Base-by-base conservation (phyloP, 2,329 filamentous ascomycete species). In the Nothopassalora personata region DNA sequence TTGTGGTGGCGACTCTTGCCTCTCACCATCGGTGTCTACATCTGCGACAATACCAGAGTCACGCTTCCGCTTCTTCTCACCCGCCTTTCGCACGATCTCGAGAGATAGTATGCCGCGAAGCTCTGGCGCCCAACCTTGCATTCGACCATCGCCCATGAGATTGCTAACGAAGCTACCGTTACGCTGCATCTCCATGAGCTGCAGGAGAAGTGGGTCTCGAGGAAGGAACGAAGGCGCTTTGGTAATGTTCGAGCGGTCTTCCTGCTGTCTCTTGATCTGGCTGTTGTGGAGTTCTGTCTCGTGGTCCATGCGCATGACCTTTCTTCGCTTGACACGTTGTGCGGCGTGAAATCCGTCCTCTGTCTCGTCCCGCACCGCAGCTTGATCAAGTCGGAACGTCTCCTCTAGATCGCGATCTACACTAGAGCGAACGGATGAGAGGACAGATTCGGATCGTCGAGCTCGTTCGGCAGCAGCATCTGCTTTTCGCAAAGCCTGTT, bases 41-140 rank as follows among this genome's bases (percentile, higher is more conserved):
- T 70, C 91, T 48, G 88, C 89, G 4, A 43, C 39, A 64, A 94
- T 85, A 27, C 89, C 91, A 68, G 88, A 91, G 70, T 96, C 91
- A 47, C 94, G 87, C 81, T 99, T 99, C 60, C 94, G 85, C 83
- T 97, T 99, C 57, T 93, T 82, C 61, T 96, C 91, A 59, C 86
- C 88, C 46, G 87, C 83, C 58, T 86, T 86, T 61, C 87, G 86
- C 15, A 96, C 83, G 13, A 90, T 83, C 64, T 95, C 90, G 46
- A 97, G 80, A 1, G 91, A 96, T n/a, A 97, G 79, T 68, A 99
- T 85, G n/a, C 89, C 91, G 60, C 90, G 87, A 19, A 99, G 82
- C 75, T 99, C 94, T 0, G 93, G 93, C 3, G 93, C 93, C 92
- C 91, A 97, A 46, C 84, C 85, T 65, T 84, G 82, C 67, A 73